Conservation (phyloP, 2,329 filamentous ascomycete species). For the Sporothrix humicola region DNA sequence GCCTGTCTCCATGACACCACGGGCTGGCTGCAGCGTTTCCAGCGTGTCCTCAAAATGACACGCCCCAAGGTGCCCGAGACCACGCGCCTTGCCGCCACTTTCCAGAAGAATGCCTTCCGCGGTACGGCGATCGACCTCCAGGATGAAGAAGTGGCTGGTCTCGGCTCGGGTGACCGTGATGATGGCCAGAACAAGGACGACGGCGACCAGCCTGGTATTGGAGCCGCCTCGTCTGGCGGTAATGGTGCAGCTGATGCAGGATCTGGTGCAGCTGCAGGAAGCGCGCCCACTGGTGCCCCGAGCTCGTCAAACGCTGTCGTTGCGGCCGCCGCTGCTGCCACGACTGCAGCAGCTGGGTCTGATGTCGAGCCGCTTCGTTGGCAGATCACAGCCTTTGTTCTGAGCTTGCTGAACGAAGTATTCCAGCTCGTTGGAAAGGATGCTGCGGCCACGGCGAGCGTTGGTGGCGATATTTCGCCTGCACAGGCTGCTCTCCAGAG, state of each 20-base stretch:
- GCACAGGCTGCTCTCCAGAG: constrained; percentile 81
- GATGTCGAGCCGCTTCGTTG: constrained; percentile 90
- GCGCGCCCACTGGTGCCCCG: not conserved
- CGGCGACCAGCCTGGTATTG: constrained; percentile 38
- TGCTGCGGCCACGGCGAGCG: constrained; percentile 74
- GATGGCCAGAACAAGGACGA: constrained; percentile 60
- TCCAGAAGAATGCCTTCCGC: constrained; percentile 45
- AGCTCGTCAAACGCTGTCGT: constrained; percentile 2
- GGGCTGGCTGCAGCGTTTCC: constrained; percentile 87
- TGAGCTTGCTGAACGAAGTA: constrained; percentile 85
- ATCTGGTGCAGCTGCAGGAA: not conserved
- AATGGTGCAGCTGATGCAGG: not conserved
- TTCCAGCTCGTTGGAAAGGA: constrained; percentile 80
- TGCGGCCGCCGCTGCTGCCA: not conserved
- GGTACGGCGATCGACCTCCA: constrained; percentile 76
- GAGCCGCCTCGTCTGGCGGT: not conserved
- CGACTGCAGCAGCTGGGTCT: constrained; percentile 51
- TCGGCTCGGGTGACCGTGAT: constrained; percentile 68
- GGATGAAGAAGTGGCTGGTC: constrained; percentile 96
- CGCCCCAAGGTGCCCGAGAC: constrained; percentile 68
- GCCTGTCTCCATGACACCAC: constrained; percentile 80
- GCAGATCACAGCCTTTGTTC: constrained; percentile 94
- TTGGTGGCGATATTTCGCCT: constrained; percentile 54
- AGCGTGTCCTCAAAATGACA: constrained; percentile 87
- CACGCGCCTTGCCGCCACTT: constrained; percentile 40